Conservation (phyloP, 106 monocot species). For the Hemerocallis citrina region DNA sequence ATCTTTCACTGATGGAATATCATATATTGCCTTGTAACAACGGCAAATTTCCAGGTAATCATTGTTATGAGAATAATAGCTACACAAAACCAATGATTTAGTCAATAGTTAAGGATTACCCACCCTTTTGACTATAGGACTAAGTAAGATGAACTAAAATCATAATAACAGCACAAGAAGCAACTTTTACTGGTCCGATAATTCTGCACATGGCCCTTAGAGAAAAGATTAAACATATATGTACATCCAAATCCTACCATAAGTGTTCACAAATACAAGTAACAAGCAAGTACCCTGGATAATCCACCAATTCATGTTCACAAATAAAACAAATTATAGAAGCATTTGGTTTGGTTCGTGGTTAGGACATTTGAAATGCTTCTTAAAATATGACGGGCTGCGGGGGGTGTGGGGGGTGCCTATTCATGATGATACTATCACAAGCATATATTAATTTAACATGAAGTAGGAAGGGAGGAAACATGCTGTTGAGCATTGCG, state of each 20-base stretch:
- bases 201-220: neutral
- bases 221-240: neutral
- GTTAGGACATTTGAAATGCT: neutral
- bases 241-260: no score
- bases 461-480: neutral
- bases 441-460: no score
- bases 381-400: no score
- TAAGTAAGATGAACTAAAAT: neutral
- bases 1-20: conserved; percentile 83
- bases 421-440: neutral
- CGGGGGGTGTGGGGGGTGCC: no score
- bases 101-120: neutral
- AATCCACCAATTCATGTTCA: no score
- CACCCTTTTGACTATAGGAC: neutral
- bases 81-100: conserved; percentile 14
- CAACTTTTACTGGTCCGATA: neutral
- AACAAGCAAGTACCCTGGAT: neutral
- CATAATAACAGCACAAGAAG: neutral
- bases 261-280: no score
- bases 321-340: neutral
- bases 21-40: conserved; percentile 95
- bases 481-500: neutral
- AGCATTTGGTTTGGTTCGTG: neutral
- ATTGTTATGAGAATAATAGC: conserved; percentile 76
- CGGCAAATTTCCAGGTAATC: conserved; percentile 97